Percentiles rank a stretch among this genome's conserved stretches.
Conservation (phyloP, 495 filamentous ascomycete species). For the Schizothecium vesticola region DNA sequence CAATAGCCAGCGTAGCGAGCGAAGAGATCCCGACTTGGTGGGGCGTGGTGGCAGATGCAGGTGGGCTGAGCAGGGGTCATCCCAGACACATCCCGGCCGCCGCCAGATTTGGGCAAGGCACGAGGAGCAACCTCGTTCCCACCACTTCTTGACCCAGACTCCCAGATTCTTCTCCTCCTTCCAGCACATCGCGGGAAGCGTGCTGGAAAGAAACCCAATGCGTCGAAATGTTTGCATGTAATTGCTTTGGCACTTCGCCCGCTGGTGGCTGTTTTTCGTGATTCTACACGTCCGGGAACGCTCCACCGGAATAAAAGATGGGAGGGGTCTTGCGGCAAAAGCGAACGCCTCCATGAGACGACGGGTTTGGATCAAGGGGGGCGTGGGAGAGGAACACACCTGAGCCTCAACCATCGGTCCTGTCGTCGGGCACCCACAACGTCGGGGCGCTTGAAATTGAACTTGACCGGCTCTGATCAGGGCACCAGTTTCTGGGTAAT, state of each 20-base stretch:
- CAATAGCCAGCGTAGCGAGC: neutral
- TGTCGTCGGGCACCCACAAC: slow-evolving; percentile 5
- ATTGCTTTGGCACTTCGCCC: neutral
- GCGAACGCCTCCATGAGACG: too few species aligned
- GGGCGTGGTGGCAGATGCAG: slow-evolving; percentile 8
- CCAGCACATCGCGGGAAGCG: neutral
- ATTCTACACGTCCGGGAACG: neutral
- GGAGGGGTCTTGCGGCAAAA: too few species aligned
- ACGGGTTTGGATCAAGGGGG: too few species aligned
- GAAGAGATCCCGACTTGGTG: slow-evolving; percentile 5
- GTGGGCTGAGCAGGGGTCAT: slow-evolving; percentile 14
- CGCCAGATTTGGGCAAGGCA: slow-evolving; percentile 7
- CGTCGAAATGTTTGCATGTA: neutral
- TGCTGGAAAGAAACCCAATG: neutral
- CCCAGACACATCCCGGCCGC: slow-evolving; percentile 11
- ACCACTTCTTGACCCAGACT: neutral
- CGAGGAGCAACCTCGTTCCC: slow-evolving; percentile 1
- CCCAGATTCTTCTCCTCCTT: neutral
- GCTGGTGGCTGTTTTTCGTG: neutral
- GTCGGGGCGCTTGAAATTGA: neutral
- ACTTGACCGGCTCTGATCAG: neutral
- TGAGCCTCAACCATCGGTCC: slow-evolving; percentile 2
- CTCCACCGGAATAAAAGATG: too few species aligned
- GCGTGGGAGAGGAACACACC: too few species aligned
- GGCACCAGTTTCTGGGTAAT: neutral